Percentiles rank a stretch among this genome's conserved stretches.
Evolutionary conservation across 2,329 filamentous ascomycete genomes (phyloP).

Genomic region (Penicillium sp.): DNA sequence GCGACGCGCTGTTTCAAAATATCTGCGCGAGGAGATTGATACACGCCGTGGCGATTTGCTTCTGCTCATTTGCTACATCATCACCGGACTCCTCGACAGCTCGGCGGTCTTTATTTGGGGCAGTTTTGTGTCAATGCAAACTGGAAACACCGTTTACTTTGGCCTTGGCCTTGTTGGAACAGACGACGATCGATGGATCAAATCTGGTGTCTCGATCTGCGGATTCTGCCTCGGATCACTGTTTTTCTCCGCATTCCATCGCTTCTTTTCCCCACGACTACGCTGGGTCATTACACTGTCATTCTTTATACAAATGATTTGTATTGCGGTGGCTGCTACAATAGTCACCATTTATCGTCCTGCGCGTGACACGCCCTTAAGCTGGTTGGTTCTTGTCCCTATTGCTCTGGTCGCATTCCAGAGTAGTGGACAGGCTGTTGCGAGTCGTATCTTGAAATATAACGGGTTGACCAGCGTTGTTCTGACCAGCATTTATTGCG

Average conservation of each 20-base stretch:
- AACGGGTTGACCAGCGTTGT: conserved; percentile 75
- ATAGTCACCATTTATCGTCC: conserved; percentile 53
- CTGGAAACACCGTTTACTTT: conserved; percentile 79
- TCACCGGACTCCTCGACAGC: conserved; percentile 76
- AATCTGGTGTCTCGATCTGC: conserved; percentile 67
- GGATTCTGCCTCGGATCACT: conserved; percentile 73
- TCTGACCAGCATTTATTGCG: conserved; percentile 78
- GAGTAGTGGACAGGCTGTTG: conserved; percentile 75
- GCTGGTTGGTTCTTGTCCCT: conserved; percentile 64
- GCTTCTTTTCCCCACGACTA: conserved; percentile 45
- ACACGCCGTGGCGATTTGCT: conserved; percentile 67
- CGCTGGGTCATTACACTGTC: conserved; percentile 51
- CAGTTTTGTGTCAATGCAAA: conserved; percentile 82
- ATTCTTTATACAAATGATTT: conserved; percentile 53
- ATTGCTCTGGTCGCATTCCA: conserved; percentile 73
- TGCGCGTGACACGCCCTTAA: conserved; percentile 44
- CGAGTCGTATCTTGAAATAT: conserved; percentile 67
- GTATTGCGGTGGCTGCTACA: conserved; percentile 54
- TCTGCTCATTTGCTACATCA: conserved; percentile 70
- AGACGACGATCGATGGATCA: conserved; percentile 62
- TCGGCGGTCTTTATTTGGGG: conserved; percentile 75
- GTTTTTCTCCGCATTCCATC: conserved; percentile 68
- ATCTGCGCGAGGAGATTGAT: conserved; percentile 48
- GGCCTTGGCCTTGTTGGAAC: conserved; percentile 65
- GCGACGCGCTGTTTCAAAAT: background rate